Base-by-base conservation (phyloP, 164 flowering plant species). In the Piper longum region DNA sequence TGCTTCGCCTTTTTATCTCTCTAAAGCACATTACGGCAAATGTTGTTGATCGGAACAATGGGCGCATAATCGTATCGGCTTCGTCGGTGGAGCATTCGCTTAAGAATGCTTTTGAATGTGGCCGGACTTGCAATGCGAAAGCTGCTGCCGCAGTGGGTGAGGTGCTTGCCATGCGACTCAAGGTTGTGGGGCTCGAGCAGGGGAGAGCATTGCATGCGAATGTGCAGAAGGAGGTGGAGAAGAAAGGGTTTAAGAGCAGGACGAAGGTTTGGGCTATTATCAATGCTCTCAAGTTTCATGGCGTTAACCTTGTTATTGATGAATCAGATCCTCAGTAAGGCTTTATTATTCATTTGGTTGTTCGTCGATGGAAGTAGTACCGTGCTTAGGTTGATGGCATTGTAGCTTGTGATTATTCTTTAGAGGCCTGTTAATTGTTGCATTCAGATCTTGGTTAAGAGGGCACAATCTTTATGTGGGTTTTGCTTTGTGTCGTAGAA, bases 101-200 rank as follows among this genome's bases (percentile, higher is more conserved):
- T 14, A 91, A 95, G 68, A 73, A 65, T 36, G 69, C 86, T 1
- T 61, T 91, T 4, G 96, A 91, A 67, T 85, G 91, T 56, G 88
- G 91, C 7, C 81, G 95, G 95, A 54, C 92, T 17, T 85, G 89
- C 84, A 88, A 87, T 66, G 89, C 97, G 9, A 95, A 91, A 80
- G 95, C 99, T 0, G 99, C 96, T 1, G 76, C 82, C 0, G 76
- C 80, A 5, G 86, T 93, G 11, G 96, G 99, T 7, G 97, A 88
- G 75, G 99, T 93, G 39, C 57, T 93, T 66, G 97, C 97, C 0
- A 93, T 83, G 97, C 73, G 97, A 17, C 84, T 91, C 60, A 88
- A 83, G 73, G 96, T 95, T 43, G 95, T 82, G 65, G 96, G 96
- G 2, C 79, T 95, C n/a, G 85, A 81, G 18, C 75, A 83, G 17